Conservation (phyloP, 2,329 filamentous ascomycete species). For the Celoporthe dispersa region DNA sequence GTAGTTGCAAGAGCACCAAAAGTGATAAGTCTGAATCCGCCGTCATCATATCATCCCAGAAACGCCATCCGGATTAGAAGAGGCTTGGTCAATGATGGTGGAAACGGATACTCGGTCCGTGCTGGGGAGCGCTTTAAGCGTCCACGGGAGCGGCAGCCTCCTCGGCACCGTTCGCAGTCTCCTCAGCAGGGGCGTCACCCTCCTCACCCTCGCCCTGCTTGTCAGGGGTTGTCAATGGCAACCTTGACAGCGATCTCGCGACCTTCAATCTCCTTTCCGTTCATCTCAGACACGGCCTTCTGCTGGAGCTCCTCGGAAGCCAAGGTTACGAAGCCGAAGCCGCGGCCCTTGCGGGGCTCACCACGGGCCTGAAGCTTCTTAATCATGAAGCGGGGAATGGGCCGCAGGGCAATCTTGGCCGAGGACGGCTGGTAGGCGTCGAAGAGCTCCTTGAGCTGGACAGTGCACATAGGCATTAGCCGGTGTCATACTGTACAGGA, state of each 20-base stretch:
- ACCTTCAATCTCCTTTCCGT: constrained; percentile 98
- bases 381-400: constrained; percentile 99
- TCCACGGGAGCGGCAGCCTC: constrained; percentile 39
- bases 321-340: constrained; percentile 97
- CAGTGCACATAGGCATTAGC: constrained; percentile 13
- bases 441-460: constrained; percentile 97
- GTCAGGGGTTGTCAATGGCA: constrained; percentile 97
- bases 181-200: constrained; percentile 58
- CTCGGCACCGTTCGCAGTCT: constrained; percentile 47
- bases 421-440: constrained; percentile 87
- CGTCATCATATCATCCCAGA: constrained; percentile 22
- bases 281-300: constrained; percentile 98
- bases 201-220: constrained; percentile 80
- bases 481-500: constrained; percentile 20
- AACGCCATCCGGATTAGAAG: constrained; percentile 12
- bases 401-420: constrained; percentile 97
- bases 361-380: constrained; percentile 99
- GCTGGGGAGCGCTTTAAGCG: constrained; percentile 36
- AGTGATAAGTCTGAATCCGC: constrained; percentile 29
- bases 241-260: constrained; percentile 99
- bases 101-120: constrained; percentile 6
- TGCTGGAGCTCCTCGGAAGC: constrained; percentile 94
- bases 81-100: constrained; percentile 19
- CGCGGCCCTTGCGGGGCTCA: constrained; percentile 97
- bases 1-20: constrained; percentile 26